Evolutionary conservation across 176 grass and related monocot genomes (phyloP).

Genomic region (Eleusine indica): DNA sequence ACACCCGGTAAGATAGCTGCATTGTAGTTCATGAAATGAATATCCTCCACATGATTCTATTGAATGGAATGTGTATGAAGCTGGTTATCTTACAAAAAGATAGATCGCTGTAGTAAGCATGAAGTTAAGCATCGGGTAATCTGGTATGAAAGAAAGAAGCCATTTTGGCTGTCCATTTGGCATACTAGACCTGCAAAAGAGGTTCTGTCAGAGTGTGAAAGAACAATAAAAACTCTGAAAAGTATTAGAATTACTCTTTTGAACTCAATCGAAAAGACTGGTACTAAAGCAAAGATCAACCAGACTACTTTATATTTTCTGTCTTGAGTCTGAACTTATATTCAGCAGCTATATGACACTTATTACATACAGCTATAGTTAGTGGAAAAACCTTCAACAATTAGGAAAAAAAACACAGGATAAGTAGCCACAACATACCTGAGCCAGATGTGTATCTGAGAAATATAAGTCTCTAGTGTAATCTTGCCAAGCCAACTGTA

Average conservation of each 20-base stretch:
- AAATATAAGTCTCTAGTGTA: constrained; percentile 92
- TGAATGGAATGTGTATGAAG: constrained; percentile 1
- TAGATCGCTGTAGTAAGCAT: constrained; percentile 96
- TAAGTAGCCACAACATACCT: constrained; percentile 45
- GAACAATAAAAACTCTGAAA: not conserved
- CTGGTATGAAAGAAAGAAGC: constrained; percentile 80
- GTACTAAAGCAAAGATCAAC: too few species aligned
- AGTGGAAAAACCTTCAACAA: not conserved
- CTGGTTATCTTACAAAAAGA: constrained; percentile 60
- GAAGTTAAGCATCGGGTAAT: constrained; percentile 95
- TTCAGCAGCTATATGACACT: too few species aligned
- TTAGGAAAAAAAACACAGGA: not conserved
- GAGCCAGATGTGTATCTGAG: constrained; percentile 97
- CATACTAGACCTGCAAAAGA: constrained; percentile 70
- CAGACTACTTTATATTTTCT: too few species aligned
- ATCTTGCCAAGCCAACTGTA: constrained; percentile 97
- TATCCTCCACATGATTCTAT: not conserved
- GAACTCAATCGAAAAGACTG: not conserved
- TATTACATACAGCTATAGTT: not conserved
- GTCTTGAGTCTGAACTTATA: too few species aligned
- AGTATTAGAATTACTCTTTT: not conserved
- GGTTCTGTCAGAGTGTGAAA: not conserved
- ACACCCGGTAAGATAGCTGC: constrained; percentile 89
- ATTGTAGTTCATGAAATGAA: constrained; percentile 20
- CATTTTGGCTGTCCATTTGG: constrained; percentile 93